Conservation (phyloP, 257 asterid species). For the Linderniella brevidens region DNA sequence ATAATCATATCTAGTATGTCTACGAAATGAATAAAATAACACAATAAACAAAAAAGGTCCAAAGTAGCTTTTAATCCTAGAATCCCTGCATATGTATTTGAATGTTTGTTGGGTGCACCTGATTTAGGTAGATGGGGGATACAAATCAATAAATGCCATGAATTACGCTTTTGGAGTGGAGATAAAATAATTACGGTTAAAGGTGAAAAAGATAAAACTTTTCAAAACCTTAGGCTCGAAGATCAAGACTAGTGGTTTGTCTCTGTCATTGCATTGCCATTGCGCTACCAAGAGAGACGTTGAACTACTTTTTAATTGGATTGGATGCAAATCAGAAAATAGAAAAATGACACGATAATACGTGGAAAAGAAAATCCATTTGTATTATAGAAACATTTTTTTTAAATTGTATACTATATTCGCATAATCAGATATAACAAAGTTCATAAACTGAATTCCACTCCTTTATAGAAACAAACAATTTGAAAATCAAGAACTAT, state of each 20-base stretch:
- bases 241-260: conserved; percentile 7
- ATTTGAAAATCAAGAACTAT: no score
- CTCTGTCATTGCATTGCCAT: conserved; percentile 3
- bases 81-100: neutral
- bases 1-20: no score
- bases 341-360: neutral
- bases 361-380: no score
- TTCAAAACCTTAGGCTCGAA: conserved; percentile 13
- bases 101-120: conserved; percentile 5
- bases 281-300: conserved; percentile 15
- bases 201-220: neutral
- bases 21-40: no score
- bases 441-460: no score
- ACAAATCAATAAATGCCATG: conserved; percentile 16
- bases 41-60: no score
- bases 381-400: no score
- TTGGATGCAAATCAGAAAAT: neutral
- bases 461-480: no score
- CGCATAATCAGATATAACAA: no score
- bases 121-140: conserved; percentile 6
- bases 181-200: neutral
- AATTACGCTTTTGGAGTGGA: conserved; percentile 6
- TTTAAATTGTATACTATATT: no score
- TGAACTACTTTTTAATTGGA: conserved; percentile 13
- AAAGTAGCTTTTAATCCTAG: no score